Evolutionary conservation across 352 stramenopile genomes (phyloP).

Genomic region (Aphanomyces astaci): DNA sequence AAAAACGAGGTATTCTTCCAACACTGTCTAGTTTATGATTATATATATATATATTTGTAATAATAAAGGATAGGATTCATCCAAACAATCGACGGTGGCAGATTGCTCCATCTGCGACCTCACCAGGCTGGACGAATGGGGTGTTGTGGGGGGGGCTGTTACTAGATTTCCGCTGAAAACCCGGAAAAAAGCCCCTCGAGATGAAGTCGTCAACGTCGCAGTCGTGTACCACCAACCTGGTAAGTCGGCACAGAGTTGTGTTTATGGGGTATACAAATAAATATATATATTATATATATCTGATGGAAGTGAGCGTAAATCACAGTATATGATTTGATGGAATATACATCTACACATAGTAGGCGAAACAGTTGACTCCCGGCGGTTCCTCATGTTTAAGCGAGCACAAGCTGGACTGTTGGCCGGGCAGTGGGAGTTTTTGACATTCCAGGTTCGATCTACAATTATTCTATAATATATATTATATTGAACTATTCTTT

Average conservation of each 20-base stretch:
- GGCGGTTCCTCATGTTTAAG: conserved; percentile 73
- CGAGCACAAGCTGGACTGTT: conserved; percentile 63
- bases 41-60: no score
- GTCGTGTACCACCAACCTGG: conserved; percentile 33
- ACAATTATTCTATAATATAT: no score
- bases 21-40: no score
- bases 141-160: conserved; percentile 25
- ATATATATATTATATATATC: no score
- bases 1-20: conserved; percentile 11
- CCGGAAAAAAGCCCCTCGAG: conserved; percentile 68
- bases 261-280: no score
- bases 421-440: conserved; percentile 84
- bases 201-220: conserved; percentile 64
- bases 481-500: no score
- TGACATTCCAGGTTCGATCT: conserved; percentile 55
- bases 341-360: not conserved
- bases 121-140: conserved; percentile 17
- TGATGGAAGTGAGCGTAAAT: no score
- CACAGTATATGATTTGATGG: no score
- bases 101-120: conserved; percentile 14
- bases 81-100: not conserved
- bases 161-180: conserved; percentile 75
- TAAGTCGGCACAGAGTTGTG: no score
- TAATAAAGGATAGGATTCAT: not conserved
- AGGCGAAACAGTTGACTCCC: conserved; percentile 22